A percentile compares a stretch with the other conserved stretches of the same genome.
Evolutionary conservation across 305 asterid species (phyloP).

Genomic region (Rubia balearica): DNA sequence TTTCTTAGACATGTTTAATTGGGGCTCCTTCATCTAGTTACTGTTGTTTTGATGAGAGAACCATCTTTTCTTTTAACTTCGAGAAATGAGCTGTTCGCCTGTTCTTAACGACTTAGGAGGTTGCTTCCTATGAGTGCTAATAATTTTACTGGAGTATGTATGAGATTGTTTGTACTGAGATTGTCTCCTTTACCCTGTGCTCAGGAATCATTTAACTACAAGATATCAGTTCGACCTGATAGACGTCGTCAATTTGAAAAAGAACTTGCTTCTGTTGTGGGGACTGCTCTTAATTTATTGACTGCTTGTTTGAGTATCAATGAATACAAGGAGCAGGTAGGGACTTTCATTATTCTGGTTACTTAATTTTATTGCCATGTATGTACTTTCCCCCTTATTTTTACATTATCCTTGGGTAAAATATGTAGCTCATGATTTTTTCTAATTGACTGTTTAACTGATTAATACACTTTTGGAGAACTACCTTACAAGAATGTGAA

Average conservation of each 20-base stretch:
- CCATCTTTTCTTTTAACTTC: neutral
- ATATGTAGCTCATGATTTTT: neutral
- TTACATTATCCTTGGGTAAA: neutral
- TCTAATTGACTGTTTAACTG: neutral
- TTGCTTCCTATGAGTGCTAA: constrained; percentile 6
- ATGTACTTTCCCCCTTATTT: constrained; percentile 7
- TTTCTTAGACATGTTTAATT: constrained; percentile 1
- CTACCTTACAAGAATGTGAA: neutral
- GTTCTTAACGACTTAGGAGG: neutral
- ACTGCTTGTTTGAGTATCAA: constrained; percentile 81
- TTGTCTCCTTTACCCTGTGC: neutral
- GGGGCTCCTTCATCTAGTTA: neutral
- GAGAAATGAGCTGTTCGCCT: neutral
- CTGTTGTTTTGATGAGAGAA: neutral
- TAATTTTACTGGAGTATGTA: neutral
- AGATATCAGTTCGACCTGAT: constrained; percentile 96
- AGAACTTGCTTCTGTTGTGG: constrained; percentile 79
- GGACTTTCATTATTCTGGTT: constrained; percentile 20
- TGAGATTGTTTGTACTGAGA: neutral
- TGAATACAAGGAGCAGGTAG: constrained; percentile 83
- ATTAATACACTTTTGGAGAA: neutral
- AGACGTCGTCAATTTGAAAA: constrained; percentile 88
- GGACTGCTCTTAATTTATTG: constrained; percentile 69
- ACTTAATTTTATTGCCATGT: constrained; percentile 6
- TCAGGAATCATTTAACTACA: constrained; percentile 94